Conservation (phyloP, 2,329 filamentous ascomycete species). For the Colletotrichum tanaceti region DNA sequence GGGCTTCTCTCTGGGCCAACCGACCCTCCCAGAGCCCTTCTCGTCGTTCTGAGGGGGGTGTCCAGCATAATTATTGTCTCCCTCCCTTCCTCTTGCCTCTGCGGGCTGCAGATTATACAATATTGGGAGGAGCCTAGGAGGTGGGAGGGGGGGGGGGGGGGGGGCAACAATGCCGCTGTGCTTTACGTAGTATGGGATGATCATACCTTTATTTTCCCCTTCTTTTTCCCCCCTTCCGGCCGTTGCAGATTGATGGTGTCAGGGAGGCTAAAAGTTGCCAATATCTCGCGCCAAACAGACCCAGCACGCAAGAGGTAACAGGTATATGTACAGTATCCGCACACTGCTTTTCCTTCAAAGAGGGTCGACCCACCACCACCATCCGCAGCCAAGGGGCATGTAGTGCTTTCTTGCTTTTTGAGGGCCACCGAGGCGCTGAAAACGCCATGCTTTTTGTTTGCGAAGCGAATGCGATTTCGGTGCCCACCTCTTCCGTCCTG, state of each 20-base stretch:
- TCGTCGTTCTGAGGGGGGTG: too few species aligned
- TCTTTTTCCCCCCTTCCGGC: neutral
- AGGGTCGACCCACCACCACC: neutral
- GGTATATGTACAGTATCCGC: too few species aligned
- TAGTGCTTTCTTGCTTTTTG: too few species aligned
- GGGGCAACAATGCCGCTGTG: constrained; percentile 17
- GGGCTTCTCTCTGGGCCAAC: constrained; percentile 15
- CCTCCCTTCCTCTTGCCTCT: neutral
- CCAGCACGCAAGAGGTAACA: too few species aligned
- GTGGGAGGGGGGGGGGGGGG: neutral
- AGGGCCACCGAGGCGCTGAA: neutral
- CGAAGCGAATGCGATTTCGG: constrained; percentile 1
- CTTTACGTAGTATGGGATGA: constrained; percentile 27
- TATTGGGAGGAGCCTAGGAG: neutral
- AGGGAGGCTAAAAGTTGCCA: constrained; percentile 1
- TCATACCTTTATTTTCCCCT: neutral
- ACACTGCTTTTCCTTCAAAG: neutral
- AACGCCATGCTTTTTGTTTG: constrained; percentile 6
- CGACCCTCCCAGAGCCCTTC: constrained; percentile 3
- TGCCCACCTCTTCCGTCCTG: neutral
- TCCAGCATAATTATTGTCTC: too few species aligned
- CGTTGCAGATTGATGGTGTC: neutral
- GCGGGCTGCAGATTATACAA: constrained; percentile 7
- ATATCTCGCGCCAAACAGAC: constrained; percentile 13
- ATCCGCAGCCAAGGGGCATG: neutral